Evolutionary conservation across 2,329 filamentous ascomycete species (phyloP), one percentile per base, ranked within the genome.

Genomic region (Alternaria sp.): DNA sequence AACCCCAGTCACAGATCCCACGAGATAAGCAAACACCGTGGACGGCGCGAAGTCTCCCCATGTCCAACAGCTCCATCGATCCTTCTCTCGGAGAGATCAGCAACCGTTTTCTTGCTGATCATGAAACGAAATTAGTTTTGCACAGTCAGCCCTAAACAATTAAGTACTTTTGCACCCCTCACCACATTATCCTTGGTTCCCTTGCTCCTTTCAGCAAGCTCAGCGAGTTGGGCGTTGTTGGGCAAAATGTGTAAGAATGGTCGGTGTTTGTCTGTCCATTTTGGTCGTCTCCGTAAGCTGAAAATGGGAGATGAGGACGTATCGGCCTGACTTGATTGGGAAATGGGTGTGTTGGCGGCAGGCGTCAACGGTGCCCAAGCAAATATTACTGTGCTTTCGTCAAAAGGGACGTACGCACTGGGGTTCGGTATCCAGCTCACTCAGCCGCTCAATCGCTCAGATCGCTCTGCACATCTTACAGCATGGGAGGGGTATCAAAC

Each of bases 401-500:
- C 36, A 21, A 14, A 31, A 21, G n/a, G 10, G 26, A 31, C 24
- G 41, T 26, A 45, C 26, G 44, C 44, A 24, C 21, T n/a, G 44
- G 21, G 31, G 34, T 24, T 48, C 31, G 31, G 26, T 34, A 34
- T 26, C 31, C 31, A 48, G 44, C 44, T 24, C 44, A 34, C 31
- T 23, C 21, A 41, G 3, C 39, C 23, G 23, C 17, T 17, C 17
- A 17, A 31, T 8, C 33, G 31, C 29, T 23, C 31, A 48, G 44
- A 48, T 48, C 44, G 29, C 44, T 48, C 31, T 48, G 44, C 44
- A 34, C 44, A 48, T 34, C 44, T 48, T 48, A 21, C 44, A 48
- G 44, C 31, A 48, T 36, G 21, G 44, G 44, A 36, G 29, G 31
- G 23, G 44, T 48, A 34, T 48, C 44, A 48, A 48, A 48, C 29